Percentiles rank a stretch among this genome's conserved stretches.
These are phyloP conservation scores for Gaeumannomyces tritici DNA, from an alignment of 2,329 filamentous ascomycete species.

Conservation along the genomic window DNA sequence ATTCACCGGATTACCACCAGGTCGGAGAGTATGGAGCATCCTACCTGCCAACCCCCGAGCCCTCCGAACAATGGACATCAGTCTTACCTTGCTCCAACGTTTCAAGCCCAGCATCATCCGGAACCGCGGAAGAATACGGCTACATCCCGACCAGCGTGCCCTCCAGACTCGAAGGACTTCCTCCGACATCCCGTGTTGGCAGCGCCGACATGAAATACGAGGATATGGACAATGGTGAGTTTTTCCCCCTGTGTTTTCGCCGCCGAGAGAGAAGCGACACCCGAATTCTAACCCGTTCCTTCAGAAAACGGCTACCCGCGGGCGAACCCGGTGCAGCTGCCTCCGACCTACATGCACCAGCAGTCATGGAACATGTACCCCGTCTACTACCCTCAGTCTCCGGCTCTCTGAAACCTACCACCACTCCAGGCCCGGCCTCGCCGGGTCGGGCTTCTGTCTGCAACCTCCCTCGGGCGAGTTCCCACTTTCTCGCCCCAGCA, in stretches of 20 bases:
- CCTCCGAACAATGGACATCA: conserved; percentile 35
- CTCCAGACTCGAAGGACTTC: conserved; percentile 26
- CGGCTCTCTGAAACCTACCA: conserved; percentile 12
- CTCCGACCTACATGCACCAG: conserved; percentile 20
- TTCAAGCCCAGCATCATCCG: conserved; percentile 39
- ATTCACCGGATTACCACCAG: conserved; percentile 27
- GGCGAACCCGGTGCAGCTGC: conserved; percentile 20
- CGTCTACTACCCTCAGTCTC: conserved; percentile 22
- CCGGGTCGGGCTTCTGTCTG: not conserved
- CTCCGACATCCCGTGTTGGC: conserved; percentile 18
- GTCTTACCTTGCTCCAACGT: conserved; percentile 35
- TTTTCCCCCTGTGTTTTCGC: not conserved
- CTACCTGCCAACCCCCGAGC: conserved; percentile 30
- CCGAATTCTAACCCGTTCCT: conserved; percentile 5
- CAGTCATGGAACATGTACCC: conserved; percentile 24
- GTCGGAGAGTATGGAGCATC: conserved; percentile 30
- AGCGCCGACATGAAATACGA: conserved; percentile 24
- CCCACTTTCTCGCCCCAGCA: not conserved
- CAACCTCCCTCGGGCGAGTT: not conserved
- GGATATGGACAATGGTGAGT: conserved; percentile 19
- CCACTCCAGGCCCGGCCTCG: conserved; percentile 6
- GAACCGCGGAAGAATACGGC: conserved; percentile 36
- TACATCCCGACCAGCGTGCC: conserved; percentile 42
- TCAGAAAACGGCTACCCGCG: conserved; percentile 22
- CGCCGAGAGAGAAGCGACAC: not conserved